Evolutionary conservation across 2,329 filamentous ascomycete species (phyloP), one percentile per base, ranked within the genome.

Genomic region (Cladophialophora bantiana): DNA sequence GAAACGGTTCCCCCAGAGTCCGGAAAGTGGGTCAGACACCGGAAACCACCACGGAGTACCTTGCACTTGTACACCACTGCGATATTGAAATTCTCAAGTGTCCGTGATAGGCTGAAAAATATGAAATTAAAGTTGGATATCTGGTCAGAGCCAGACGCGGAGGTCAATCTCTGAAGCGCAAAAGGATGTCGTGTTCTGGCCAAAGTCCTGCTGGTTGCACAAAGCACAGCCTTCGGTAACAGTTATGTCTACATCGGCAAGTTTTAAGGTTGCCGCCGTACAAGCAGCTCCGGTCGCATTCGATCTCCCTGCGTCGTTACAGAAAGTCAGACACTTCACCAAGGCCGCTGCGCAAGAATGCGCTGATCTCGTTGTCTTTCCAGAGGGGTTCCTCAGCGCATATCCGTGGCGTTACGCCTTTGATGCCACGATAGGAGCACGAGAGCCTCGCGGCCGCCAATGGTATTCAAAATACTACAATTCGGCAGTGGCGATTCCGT

Each of bases 361-460:
- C 52, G 82, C 86, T 18, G 81, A 95, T 77, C 83, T 97, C 56
- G 83, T 97, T 34, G 87, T 97, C 61, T 93, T 97, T 67, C 94
- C 94, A 0, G 94, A 97, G 81, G 93, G 93, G 26, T 97, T 92
- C 76, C 84, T 97, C 2, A 94, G 94, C 56, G 94, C 94, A 1
- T 97, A 97, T 76, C 94, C 94, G 18, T 89, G 93, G 15, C 92
- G 90, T 20, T 89, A 89, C 68, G 82, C 83, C 58, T 97, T 97
- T 74, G 93, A 93, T 6, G 88, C 88, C 58, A 84, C 86, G 1
- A 84, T 97, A 7, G 94, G 94, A 6, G 83, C 84, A 13, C 88
- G 93, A 45, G 84, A 85, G 0, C 81, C 85, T 3, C 82, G 84
- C 61, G 94, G 93, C 3, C 86, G 93, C 20, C 92, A 96, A 32